Base-by-base conservation (phyloP, 331 rosid species). In the Quercus lobata region DNA sequence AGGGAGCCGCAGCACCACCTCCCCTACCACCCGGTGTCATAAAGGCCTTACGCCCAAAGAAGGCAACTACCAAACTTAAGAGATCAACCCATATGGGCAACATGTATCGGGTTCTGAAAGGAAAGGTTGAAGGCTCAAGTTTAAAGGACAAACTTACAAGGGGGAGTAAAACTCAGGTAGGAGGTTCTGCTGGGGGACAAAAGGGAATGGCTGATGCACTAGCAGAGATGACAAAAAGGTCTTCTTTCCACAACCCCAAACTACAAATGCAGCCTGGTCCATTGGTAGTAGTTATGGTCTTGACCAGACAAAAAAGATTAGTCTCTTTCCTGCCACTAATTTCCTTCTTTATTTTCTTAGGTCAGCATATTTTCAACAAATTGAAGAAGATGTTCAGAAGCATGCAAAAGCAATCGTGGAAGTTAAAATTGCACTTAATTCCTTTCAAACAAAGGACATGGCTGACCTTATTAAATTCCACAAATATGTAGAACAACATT, bases 161-260 rank as follows among this genome's bases (percentile, higher is more conserved):
- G 6, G 75, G 82, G 19, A 71, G 60, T 49, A 80, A 46, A 72
- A 41, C 84, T 57, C 35, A 74, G 5, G 56, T 69, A 2, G 75
- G 82, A 63, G 84, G 35, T 46, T 19, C 72, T 52, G 21, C 66
- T 9, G 57, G 74, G 5, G 82, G 57, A 17, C 77, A 79, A 75
- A 34, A 76, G 54, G 86, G 89, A 46, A 82, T 83, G 88, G 89
- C 85, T 71, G 89, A 80, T 70, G 89, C 84, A 21, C 73, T 80
- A 56, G 81, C 83, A 17, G 87, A 80, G 83, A 86, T 86, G 82
- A 78, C 85, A 6, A 77, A 78, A 56, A 74, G 87, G 85, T 83
- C 55, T 71, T 56, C 11, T 46, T 14, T 29, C 72, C 71, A 34
- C 52, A 8, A 11, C 56, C 44, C 25, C 46, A 54, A 6, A 25